Evolutionary conservation across 179 eudicot genomes (phyloP).

Genomic region (Nepenthes alata): DNA sequence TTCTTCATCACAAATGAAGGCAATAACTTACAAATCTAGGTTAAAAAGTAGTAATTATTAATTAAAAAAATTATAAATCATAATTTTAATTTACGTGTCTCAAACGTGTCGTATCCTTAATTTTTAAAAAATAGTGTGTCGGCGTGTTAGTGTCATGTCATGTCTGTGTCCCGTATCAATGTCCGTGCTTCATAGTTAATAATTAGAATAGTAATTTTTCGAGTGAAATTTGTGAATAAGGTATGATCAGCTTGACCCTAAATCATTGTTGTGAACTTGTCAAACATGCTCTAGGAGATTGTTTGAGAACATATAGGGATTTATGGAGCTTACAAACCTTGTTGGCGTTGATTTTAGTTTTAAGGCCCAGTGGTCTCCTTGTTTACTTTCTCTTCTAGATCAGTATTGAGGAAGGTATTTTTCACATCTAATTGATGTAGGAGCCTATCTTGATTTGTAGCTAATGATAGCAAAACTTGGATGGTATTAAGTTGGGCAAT

Average conservation of each 20-base stretch:
- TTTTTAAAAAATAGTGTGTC: too few relatives aligned
- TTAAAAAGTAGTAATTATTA: too few relatives aligned
- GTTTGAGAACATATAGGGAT: not conserved
- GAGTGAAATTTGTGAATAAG: not conserved
- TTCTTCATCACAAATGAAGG: too few relatives aligned
- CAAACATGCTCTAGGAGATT: not conserved
- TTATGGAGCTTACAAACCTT: not conserved
- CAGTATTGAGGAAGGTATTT: not conserved
- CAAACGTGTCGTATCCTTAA: too few relatives aligned
- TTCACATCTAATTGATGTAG: not conserved
- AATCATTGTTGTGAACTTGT: not conserved
- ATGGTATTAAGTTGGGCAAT: not conserved
- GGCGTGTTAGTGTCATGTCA: too few relatives aligned
- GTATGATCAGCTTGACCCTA: not conserved
- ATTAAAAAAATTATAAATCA: too few relatives aligned
- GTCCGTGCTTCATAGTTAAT: not conserved
- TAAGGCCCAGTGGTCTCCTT: not conserved
- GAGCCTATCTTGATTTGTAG: not conserved
- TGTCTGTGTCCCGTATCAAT: too few relatives aligned
- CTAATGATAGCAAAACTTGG: not conserved
- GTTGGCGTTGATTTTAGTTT: too few relatives aligned
- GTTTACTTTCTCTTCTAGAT: not conserved
- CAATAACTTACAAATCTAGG: too few relatives aligned
- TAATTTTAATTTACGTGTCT: too few relatives aligned
- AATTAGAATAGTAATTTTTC: not conserved